phyloP scores from a whole-genome alignment of 164 flowering plant species.

The Umbellularia californica region DNA sequence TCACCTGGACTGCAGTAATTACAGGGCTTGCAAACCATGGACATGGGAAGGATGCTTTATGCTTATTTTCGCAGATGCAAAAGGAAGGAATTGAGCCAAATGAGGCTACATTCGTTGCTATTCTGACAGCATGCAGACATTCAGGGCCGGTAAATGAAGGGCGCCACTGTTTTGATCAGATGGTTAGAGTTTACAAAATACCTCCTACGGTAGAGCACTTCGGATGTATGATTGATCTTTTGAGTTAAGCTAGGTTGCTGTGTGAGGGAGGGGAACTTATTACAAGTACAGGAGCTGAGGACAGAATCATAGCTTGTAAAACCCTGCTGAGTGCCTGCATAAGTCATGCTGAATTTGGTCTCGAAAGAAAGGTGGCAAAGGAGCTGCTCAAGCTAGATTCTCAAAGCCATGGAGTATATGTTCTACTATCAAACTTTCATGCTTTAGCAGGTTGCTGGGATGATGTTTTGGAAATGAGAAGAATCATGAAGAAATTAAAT shows the following conservation, averaged over 20 bases:
- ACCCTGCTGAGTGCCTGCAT: constrained; percentile 32
- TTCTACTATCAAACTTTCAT: constrained; percentile 28
- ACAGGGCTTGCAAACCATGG: constrained; percentile 31
- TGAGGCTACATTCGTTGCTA: constrained; percentile 33
- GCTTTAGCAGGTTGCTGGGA: constrained; percentile 28
- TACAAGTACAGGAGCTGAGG: constrained; percentile 11
- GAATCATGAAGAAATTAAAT: constrained; percentile 13
- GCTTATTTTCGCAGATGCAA: constrained; percentile 27
- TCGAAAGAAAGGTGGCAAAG: constrained; percentile 23
- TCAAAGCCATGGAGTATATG: constrained; percentile 13
- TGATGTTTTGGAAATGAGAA: constrained; percentile 20
- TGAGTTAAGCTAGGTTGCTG: constrained; percentile 26
- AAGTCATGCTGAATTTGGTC: constrained; percentile 15
- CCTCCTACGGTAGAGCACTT: constrained; percentile 26
- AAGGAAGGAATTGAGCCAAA: constrained; percentile 21
- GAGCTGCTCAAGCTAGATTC: constrained; percentile 18
- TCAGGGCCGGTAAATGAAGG: constrained; percentile 27
- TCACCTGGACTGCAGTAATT: constrained; percentile 30
- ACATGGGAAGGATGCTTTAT: constrained; percentile 24
- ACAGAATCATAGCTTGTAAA: constrained; percentile 23
- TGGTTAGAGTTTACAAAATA: constrained; percentile 18
- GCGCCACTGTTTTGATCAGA: constrained; percentile 19
- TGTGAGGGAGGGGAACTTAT: constrained; percentile 23
- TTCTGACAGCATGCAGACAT: constrained; percentile 28
- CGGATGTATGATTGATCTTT: constrained; percentile 25